Conservation (phyloP, 2,329 filamentous ascomycete species). For the Colletotrichum sp. region DNA sequence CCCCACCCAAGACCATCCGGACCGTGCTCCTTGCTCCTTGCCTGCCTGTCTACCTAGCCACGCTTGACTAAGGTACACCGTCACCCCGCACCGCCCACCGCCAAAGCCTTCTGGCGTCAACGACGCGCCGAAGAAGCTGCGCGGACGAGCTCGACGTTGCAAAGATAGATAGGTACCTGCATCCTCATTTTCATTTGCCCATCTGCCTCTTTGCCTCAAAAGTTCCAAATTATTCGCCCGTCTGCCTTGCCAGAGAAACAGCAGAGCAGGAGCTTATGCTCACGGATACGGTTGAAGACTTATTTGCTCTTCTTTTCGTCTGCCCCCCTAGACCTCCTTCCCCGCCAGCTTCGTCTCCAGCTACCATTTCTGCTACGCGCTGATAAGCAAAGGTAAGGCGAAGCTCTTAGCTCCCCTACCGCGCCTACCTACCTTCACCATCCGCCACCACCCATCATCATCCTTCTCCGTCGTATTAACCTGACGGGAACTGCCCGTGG, state of each 20-base stretch:
- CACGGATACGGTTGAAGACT: neutral
- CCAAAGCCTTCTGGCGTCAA: constrained; percentile 6
- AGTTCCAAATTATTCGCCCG: neutral
- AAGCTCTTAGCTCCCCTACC: constrained; percentile 1
- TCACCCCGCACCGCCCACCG: constrained; percentile 5
- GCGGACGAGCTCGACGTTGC: neutral
- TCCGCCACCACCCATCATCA: neutral
- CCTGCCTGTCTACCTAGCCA: neutral
- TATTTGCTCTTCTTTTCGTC: neutral
- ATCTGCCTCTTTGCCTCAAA: neutral
- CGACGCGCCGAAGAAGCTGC: neutral
- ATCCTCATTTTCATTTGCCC: neutral
- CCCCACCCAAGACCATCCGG: neutral
- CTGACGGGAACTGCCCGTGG: neutral
- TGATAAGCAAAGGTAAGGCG: constrained; percentile 1
- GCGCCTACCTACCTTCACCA: neutral
- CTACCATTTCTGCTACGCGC: neutral
- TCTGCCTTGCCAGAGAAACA: neutral
- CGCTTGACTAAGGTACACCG: neutral
- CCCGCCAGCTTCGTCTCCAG: neutral
- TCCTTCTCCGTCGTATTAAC: neutral
- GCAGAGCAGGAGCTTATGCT: neutral
- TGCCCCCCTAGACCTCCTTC: neutral
- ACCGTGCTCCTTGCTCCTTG: neutral
- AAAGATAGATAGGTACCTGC: neutral